phyloP scores from a whole-genome alignment of 2,329 filamentous ascomycete species.

The Penicillium paneum region DNA sequence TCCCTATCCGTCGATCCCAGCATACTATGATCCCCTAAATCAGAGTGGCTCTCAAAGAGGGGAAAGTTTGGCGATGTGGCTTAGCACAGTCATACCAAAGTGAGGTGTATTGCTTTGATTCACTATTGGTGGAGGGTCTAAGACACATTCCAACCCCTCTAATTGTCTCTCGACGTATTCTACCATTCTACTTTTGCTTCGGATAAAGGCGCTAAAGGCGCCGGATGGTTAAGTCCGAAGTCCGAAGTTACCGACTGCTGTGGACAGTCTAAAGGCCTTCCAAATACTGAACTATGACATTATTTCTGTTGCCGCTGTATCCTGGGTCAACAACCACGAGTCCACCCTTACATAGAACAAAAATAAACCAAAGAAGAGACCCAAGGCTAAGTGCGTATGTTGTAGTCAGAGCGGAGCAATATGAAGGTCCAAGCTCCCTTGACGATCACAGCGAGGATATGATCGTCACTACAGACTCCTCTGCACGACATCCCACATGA shows the following conservation, averaged over 20 bases:
- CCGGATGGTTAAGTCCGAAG: neutral
- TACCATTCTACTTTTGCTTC: neutral
- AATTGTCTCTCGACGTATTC: conserved; percentile 19
- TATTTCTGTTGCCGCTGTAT: conserved; percentile 7
- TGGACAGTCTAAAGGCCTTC: neutral
- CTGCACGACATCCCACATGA: conserved; percentile 24
- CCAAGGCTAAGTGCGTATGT: neutral
- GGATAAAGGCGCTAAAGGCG: too few relatives aligned
- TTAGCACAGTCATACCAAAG: conserved; percentile 12
- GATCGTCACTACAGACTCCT: conserved; percentile 15
- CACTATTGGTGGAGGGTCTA: conserved; percentile 13
- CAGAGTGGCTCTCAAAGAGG: conserved; percentile 10
- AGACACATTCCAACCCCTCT: conserved; percentile 26
- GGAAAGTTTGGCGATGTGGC: conserved; percentile 22
- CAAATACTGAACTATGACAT: neutral
- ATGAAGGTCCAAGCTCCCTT: conserved; percentile 23
- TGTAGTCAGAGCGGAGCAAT: conserved; percentile 10
- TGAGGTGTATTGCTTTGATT: conserved; percentile 2
- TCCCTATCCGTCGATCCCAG: conserved; percentile 5
- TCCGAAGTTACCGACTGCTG: neutral
- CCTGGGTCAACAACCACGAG: neutral
- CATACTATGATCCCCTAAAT: neutral
- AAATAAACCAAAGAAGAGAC: neutral
- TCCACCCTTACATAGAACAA: conserved; percentile 3
- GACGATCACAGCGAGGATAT: conserved; percentile 14